Evolutionary conservation across 345 rosid genomes (phyloP).

Genomic region (Carallia pectinifolia): DNA sequence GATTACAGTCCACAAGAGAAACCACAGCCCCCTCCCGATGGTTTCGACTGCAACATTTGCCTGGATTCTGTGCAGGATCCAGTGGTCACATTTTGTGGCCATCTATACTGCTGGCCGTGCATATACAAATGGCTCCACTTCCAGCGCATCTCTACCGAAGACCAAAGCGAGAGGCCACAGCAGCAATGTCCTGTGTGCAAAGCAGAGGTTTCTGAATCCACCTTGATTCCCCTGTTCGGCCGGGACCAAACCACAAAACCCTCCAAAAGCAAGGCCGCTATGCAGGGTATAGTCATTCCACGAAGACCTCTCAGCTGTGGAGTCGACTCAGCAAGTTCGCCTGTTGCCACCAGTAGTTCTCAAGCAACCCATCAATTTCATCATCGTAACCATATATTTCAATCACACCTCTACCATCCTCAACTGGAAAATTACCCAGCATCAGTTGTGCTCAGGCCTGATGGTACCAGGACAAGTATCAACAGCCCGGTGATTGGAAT

Average conservation of each 20-base stretch:
- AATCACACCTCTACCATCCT: slow-evolving; percentile 31
- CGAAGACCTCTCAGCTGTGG: slow-evolving; percentile 29
- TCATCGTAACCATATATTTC: slow-evolving; percentile 17
- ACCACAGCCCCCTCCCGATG: too few relatives aligned
- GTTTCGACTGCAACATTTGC: slow-evolving; percentile 83
- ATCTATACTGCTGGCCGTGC: slow-evolving; percentile 96
- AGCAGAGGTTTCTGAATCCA: slow-evolving; percentile 61
- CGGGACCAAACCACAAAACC: slow-evolving; percentile 46
- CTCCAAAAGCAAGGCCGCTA: slow-evolving; percentile 16
- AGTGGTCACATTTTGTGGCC: slow-evolving; percentile 87
- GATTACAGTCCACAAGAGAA: too few relatives aligned
- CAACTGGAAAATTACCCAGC: slow-evolving; percentile 34
- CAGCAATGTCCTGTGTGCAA: slow-evolving; percentile 92
- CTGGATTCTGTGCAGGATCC: slow-evolving; percentile 79
- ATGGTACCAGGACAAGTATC: slow-evolving; percentile 34
- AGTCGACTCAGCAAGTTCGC: slow-evolving; percentile 17
- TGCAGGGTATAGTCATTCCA: slow-evolving; percentile 22
- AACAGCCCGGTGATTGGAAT: slow-evolving; percentile 52
- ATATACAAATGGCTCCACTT: slow-evolving; percentile 84
- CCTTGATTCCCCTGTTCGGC: slow-evolving; percentile 80
- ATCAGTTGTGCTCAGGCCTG: slow-evolving; percentile 36
- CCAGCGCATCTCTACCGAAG: slow-evolving; percentile 30
- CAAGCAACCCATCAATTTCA: not conserved
- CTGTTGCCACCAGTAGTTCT: not conserved
- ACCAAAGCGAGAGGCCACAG: slow-evolving; percentile 38